These are phyloP conservation scores for Tuber indicum DNA, from an alignment of 495 filamentous ascomycete genomes.

Conservation along the genomic window DNA sequence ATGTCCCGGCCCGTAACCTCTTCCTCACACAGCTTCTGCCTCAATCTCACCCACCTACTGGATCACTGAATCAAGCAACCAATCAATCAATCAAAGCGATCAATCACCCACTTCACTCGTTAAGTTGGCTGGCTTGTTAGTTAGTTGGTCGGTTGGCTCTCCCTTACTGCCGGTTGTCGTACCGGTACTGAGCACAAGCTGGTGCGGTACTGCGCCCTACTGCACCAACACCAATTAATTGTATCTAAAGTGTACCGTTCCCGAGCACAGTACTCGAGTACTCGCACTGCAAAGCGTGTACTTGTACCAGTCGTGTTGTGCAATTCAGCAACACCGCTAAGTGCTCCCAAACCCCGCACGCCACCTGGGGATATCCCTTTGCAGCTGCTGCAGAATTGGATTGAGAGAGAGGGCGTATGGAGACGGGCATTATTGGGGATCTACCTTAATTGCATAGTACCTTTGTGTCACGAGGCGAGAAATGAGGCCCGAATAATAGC, in stretches of 20 bases:
- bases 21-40: not conserved
- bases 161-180: not conserved
- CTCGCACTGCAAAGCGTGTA: not conserved
- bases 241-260: not conserved
- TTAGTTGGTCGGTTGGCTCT: not conserved
- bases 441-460: conserved; percentile 10
- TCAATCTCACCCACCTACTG: not conserved
- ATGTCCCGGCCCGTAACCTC: not conserved
- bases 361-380: conserved; percentile 32
- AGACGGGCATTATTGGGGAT: conserved; percentile 30
- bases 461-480: conserved; percentile 19
- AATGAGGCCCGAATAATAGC: conserved; percentile 34
- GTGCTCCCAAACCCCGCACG: conserved; percentile 30
- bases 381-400: conserved; percentile 19
- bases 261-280: too few relatives aligned
- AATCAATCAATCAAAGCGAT: not conserved
- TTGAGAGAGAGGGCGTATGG: conserved; percentile 25
- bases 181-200: not conserved
- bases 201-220: not conserved
- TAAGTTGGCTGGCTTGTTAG: not conserved
- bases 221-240: not conserved
- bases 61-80: not conserved
- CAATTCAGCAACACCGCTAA: not conserved
- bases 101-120: not conserved
- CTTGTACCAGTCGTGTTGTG: not conserved